Evolutionary conservation across 2,329 filamentous ascomycete species (phyloP), one percentile per base, ranked within the genome.

Genomic region (Alternaria arborescens): DNA sequence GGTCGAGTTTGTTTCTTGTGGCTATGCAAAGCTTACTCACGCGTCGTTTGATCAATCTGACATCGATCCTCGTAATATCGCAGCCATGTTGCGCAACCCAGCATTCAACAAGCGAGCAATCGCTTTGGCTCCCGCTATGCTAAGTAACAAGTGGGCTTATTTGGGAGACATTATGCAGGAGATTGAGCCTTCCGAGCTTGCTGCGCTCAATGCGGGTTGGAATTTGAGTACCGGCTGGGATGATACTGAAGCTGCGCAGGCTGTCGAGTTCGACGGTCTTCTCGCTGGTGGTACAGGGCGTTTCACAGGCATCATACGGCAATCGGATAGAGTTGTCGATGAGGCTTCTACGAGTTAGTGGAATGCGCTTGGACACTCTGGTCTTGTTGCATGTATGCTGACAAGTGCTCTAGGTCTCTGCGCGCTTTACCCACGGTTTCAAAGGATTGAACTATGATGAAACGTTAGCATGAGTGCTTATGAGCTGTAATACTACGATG

Each of bases 1-100:
- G 14, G 75, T 89, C 30, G 80, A 82, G 1, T 84, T 90, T 75
- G 83, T 83, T 32, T 89, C 87, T 0, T 90, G 88, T 70, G 88
- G 88, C 52, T 90, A 90, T 67, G 85, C 83, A 34, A 73, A 77
- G 6, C 71, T 89, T 1, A 61, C 64, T 54, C 54, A 68, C 56
- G 41, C 62, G 28, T 3, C 58, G 0, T 74, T 79, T 42, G 77
- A 80, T 41, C 78, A 82, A 62, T 44, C 58, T 8, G 67, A 60
- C 16, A 61, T 82, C 20, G 76, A 79, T 8, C 54, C 65, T 16
- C 57, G 62, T 30, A 53, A 55, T 20, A 11, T 60, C 3, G 56
- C 56, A 2, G 52, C 60, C 11, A 38, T 55, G 10, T 42, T 61
- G 26, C 68, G 62, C 28, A 62, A 65, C 60, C 58, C 66, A 20